phyloP scores from a whole-genome alignment of 441 rosid genomes.

The Eutrema salsugineum region DNA sequence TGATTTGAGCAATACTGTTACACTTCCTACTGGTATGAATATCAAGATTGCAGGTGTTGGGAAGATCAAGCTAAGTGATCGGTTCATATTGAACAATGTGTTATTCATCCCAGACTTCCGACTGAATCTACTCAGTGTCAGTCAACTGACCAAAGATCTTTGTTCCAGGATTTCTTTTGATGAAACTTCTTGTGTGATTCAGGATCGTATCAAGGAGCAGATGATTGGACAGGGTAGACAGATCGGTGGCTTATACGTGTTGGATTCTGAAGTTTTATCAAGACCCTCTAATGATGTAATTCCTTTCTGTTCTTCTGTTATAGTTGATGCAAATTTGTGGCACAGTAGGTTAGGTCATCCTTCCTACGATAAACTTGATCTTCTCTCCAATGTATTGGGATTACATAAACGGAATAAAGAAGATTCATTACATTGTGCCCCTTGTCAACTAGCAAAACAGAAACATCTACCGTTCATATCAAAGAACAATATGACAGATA shows the following conservation, averaged over 20 bases:
- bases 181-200: not conserved
- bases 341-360: not conserved
- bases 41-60: not conserved
- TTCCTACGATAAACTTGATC: not conserved
- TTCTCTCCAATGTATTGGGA: not conserved
- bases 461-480: not conserved
- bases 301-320: not conserved
- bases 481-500: not conserved
- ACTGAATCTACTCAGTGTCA: not conserved
- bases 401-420: not conserved
- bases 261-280: not conserved
- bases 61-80: rapidly evolving
- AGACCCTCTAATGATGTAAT: not conserved
- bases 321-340: not conserved
- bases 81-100: rapidly evolving
- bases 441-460: not conserved
- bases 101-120: not conserved
- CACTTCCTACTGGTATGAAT: not conserved
- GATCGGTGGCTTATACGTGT: not conserved
- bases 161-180: not conserved
- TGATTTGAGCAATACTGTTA: not conserved
- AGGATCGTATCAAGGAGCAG: not conserved
- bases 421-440: not conserved
- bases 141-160: not conserved
- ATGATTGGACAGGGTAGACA: not conserved